Percentiles rank a stretch among this genome's conserved stretches.
Conservation (phyloP, 1,284 basidiomycete species). For the Wallemia hederae region DNA sequence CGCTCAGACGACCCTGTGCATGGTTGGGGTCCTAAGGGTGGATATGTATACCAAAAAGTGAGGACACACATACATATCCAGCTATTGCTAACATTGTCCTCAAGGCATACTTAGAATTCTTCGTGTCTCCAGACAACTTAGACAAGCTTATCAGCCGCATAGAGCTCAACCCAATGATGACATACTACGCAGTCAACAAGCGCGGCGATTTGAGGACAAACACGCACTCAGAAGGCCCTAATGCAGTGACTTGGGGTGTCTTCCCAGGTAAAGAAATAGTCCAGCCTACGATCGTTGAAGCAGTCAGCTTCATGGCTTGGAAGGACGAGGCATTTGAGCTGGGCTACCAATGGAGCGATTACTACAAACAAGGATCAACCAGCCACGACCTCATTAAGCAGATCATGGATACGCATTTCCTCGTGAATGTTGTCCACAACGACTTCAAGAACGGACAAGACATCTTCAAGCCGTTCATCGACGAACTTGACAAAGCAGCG, state of each 20-base stretch:
- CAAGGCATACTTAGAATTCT: conserved; percentile 92
- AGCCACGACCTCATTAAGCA: conserved; percentile 42
- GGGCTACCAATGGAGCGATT: conserved; percentile 77
- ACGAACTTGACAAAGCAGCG: conserved; percentile 8
- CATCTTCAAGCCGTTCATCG: conserved; percentile 59
- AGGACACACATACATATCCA: not conserved
- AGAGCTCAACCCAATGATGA: conserved; percentile 64
- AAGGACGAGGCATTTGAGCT: conserved; percentile 96
- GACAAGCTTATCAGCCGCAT: conserved; percentile 50
- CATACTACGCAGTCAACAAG: conserved; percentile 84
- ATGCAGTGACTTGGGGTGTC: conserved; percentile 97
- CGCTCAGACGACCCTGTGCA: conserved; percentile 30
- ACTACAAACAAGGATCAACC: conserved; percentile 44
- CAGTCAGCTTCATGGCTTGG: conserved; percentile 89
- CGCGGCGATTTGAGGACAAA: conserved; percentile 32
- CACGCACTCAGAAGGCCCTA: conserved; percentile 68
- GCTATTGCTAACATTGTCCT: not conserved
- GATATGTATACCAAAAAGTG: conserved; percentile 20
- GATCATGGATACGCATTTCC: conserved; percentile 48
- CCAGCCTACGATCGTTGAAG: conserved; percentile 94
- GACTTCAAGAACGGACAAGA: conserved; percentile 60
- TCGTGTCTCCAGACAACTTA: conserved; percentile 45
- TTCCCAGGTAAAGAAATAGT: conserved; percentile 98
- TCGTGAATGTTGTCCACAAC: conserved; percentile 80
- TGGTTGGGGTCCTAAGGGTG: conserved; percentile 20